Conservation (phyloP, 1,284 basidiomycete species). For the Cerioporus squamosus region DNA sequence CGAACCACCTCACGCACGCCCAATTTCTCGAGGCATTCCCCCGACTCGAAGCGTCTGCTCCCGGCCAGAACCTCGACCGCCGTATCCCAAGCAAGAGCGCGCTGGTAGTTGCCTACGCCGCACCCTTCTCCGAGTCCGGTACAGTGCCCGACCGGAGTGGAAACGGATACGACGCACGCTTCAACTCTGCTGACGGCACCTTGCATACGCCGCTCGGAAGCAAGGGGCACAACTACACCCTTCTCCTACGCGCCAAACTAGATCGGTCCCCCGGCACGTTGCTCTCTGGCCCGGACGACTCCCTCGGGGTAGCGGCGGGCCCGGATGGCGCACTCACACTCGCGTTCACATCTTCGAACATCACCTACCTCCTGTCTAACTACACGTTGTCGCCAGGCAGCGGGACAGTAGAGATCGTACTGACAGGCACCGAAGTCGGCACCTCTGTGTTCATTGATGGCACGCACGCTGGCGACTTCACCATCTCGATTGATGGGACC, state of each 20-base stretch:
- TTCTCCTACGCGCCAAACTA: constrained; percentile 29
- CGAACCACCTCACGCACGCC: constrained; percentile 28
- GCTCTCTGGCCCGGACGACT: constrained; percentile 29
- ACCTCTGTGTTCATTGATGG: constrained; percentile 30
- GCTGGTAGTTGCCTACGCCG: constrained; percentile 23
- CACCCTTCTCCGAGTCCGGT: background rate
- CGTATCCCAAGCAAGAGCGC: constrained; percentile 21
- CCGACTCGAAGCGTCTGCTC: constrained; percentile 26
- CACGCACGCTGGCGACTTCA: constrained; percentile 27
- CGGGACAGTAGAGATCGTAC: constrained; percentile 19
- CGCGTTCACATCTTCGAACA: constrained; percentile 30
- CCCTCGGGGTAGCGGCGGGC: constrained; percentile 21
- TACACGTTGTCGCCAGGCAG: constrained; percentile 19
- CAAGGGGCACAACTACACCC: constrained; percentile 40
- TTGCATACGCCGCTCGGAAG: constrained; percentile 36
- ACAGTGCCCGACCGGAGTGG: constrained; percentile 26
- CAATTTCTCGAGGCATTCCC: constrained; percentile 28
- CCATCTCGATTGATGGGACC: constrained; percentile 26
- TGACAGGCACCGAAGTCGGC: constrained; percentile 27
- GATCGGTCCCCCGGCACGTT: constrained; percentile 16
- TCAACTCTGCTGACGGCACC: constrained; percentile 12
- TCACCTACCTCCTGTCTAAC: constrained; percentile 28
- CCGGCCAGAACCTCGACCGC: constrained; percentile 31
- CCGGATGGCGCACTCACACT: constrained; percentile 21
- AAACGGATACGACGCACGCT: constrained; percentile 28